A percentile compares a stretch with the other conserved stretches of the same genome.
Conservation (phyloP, 257 asterid genomes). For the Rubia yunnanensis region DNA sequence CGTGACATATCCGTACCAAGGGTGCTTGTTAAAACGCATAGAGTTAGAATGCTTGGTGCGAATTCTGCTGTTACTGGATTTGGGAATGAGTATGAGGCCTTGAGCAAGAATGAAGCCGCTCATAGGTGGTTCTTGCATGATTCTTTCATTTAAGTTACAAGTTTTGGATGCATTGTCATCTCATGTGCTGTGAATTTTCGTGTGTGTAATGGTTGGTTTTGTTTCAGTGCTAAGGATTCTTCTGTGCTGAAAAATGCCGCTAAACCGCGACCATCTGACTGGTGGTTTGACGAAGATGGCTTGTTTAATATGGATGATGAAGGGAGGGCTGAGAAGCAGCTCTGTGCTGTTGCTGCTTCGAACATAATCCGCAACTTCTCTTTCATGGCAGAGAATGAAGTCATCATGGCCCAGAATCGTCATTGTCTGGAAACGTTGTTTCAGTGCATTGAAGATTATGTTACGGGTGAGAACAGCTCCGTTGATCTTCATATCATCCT, state of each 20-base stretch:
- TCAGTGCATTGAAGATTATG: conserved; percentile 83
- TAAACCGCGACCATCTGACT: conserved; percentile 59
- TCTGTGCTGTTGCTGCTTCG: conserved; percentile 92
- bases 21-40: conserved; percentile 62
- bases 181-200: not conserved
- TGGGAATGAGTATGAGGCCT: conserved; percentile 63
- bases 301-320: conserved; percentile 84
- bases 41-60: conserved; percentile 63
- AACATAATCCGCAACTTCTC: conserved; percentile 88
- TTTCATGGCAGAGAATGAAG: conserved; percentile 95
- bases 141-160: not conserved
- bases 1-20: conserved; percentile 90
- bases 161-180: conserved; percentile 8
- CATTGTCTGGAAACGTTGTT: conserved; percentile 89
- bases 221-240: conserved; percentile 44
- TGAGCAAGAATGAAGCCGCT: conserved; percentile 51
- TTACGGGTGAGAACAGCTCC: conserved; percentile 49
- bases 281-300: conserved; percentile 99
- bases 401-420: conserved; percentile 89
- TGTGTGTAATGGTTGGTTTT: conserved; percentile 6
- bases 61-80: conserved; percentile 84
- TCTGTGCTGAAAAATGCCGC: conserved; percentile 41
- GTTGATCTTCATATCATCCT: not conserved
- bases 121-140: conserved; percentile 36
- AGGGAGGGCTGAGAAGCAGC: conserved; percentile 89